Conservation (phyloP, 148 eudicot species). For the Rhododendron kiyosumense region DNA sequence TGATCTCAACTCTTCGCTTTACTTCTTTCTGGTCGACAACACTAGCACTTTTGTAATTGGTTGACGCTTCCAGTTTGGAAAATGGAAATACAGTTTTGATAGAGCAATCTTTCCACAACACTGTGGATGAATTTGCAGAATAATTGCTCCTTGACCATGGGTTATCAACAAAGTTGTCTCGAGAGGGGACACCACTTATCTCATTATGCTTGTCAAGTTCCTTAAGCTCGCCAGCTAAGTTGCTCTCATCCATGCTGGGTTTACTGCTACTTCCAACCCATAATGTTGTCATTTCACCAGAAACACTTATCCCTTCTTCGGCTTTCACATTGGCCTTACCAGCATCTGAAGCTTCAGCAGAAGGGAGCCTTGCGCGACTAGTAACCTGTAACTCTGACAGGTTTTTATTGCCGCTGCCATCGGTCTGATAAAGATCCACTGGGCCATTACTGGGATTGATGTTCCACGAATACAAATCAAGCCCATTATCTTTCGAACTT, state of each 20-base stretch:
- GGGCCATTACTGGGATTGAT: slow-evolving; percentile 42
- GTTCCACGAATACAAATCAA: slow-evolving; percentile 67
- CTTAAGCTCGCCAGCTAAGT: slow-evolving; percentile 31
- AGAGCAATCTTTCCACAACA: slow-evolving; percentile 61
- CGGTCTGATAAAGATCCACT: slow-evolving; percentile 33
- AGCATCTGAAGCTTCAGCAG: slow-evolving; percentile 29
- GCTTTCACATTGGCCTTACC: slow-evolving; percentile 30
- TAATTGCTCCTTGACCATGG: slow-evolving; percentile 49
- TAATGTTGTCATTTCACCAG: slow-evolving; percentile 36
- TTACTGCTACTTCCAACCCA: slow-evolving; percentile 57
- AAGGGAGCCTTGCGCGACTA: slow-evolving; percentile 27
- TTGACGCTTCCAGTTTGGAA: slow-evolving; percentile 45
- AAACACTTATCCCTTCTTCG: slow-evolving; percentile 36
- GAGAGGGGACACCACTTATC: slow-evolving; percentile 20
- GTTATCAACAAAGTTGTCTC: slow-evolving; percentile 38
- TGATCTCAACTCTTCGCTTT: slow-evolving; percentile 39
- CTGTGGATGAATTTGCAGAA: slow-evolving; percentile 33
- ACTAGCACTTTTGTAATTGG: slow-evolving; percentile 38
- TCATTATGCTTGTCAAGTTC: slow-evolving; percentile 35
- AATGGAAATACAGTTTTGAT: slow-evolving; percentile 78
- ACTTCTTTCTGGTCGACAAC: slow-evolving; percentile 45
- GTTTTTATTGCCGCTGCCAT: slow-evolving; percentile 18
- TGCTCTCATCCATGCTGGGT: slow-evolving; percentile 32
- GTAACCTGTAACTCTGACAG: slow-evolving; percentile 30
- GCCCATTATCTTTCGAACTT: slow-evolving; percentile 51